phyloP scores from a whole-genome alignment of 331 rosid species.

The Stylosanthes scabra region DNA sequence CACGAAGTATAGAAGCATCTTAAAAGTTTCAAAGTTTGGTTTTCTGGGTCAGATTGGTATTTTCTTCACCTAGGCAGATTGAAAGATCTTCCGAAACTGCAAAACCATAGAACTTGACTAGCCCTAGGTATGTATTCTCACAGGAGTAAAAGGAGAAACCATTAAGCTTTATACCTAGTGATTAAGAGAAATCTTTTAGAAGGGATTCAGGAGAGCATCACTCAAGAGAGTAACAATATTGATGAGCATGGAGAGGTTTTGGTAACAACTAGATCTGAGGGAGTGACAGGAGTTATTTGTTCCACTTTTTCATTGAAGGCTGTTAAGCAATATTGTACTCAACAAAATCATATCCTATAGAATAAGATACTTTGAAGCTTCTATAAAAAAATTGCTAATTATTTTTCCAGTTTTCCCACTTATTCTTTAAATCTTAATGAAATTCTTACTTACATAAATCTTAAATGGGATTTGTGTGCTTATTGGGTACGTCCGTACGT shows the following conservation, averaged over 20 bases:
- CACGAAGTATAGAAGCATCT: neutral
- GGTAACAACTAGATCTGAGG: no score
- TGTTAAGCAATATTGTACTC: neutral
- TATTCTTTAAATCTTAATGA: neutral
- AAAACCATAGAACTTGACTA: neutral
- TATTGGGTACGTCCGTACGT: neutral
- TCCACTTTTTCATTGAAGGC: neutral
- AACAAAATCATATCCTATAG: neutral
- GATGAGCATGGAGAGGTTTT: neutral
- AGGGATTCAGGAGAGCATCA: neutral
- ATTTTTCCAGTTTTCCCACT: no score
- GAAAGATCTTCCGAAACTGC: neutral
- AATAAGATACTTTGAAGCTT: neutral
- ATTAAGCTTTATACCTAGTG: neutral
- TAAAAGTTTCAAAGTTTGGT: neutral
- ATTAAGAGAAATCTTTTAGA: conserved; percentile 2
- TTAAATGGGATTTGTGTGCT: neutral
- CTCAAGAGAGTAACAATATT: neutral
- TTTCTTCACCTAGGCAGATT: neutral
- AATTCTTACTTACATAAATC: neutral
- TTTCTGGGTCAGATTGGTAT: neutral
- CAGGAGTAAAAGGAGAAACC: neutral
- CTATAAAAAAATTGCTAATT: neutral
- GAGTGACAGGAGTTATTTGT: neutral
- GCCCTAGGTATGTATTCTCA: neutral